Percentiles rank a stretch among this genome's conserved stretches.
Conservation (phyloP, 371 early-diverging fungal species). For the Mortierella sp. region DNA sequence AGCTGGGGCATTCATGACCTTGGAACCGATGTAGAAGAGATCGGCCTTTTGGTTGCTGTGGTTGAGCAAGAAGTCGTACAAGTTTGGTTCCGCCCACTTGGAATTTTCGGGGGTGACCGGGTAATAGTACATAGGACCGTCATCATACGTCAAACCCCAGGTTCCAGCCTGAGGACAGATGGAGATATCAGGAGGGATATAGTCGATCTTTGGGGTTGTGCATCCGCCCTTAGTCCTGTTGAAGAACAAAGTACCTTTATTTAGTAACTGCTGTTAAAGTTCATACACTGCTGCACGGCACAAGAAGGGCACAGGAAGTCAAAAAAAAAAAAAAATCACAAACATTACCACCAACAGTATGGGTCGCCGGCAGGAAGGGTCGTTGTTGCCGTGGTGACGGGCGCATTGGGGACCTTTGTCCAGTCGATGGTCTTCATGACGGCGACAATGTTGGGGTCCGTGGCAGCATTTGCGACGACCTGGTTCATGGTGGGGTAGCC, state of each 20-base stretch:
- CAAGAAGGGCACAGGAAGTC: neutral
- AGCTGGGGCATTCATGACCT: conserved; percentile 6
- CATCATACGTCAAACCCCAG: neutral
- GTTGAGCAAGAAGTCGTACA: conserved; percentile 9
- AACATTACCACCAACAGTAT: conserved; percentile 10
- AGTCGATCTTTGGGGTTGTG: conserved; percentile 6
- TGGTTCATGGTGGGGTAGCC: conserved; percentile 12
- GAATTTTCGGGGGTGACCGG: conserved; percentile 10
- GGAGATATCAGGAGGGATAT: conserved; percentile 9
- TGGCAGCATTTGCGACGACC: conserved; percentile 8
- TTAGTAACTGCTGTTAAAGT: no score
- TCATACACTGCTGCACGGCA: no score
- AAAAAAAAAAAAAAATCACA: neutral
- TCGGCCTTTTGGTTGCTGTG: conserved; percentile 13
- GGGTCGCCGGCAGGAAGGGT: conserved; percentile 2
- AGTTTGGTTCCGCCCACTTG: conserved; percentile 17
- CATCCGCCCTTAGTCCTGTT: conserved; percentile 5
- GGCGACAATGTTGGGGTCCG: conserved; percentile 11
- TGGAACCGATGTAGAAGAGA: conserved; percentile 13
- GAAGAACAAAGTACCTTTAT: no score
- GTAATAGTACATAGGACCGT: conserved; percentile 16
- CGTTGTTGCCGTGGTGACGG: no score
- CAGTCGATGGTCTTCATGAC: neutral
- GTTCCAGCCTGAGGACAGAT: neutral
- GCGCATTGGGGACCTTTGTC: no score